Evolutionary conservation across 1,284 basidiomycete species (phyloP).

Genomic region (Cutaneotrichosporon cyanovorans): DNA sequence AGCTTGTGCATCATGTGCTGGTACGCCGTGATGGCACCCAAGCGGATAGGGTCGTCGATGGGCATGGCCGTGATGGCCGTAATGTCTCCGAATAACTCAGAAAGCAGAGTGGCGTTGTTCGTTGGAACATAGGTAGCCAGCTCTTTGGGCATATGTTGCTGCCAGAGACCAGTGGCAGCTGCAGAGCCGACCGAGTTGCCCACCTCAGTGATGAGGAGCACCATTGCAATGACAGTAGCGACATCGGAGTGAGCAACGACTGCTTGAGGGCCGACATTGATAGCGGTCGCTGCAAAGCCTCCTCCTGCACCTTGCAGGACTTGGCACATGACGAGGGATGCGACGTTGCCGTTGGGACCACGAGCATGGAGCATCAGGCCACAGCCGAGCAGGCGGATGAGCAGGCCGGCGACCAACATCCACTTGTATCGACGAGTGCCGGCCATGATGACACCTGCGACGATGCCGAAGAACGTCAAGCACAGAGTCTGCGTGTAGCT

Average conservation of each 20-base stretch:
- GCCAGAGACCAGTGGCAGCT: conserved; percentile 40
- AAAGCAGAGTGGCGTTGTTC: conserved; percentile 35
- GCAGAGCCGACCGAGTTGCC: conserved; percentile 51
- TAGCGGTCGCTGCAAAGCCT: conserved; percentile 62
- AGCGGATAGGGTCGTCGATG: conserved; percentile 52
- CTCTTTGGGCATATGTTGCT: conserved; percentile 49
- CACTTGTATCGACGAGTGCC: conserved; percentile 50
- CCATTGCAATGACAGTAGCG: conserved; percentile 71
- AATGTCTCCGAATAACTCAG: conserved; percentile 53
- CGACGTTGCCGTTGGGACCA: conserved; percentile 53
- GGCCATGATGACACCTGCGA: conserved; percentile 46
- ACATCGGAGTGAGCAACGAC: conserved; percentile 67
- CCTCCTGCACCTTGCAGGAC: conserved; percentile 43
- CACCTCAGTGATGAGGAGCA: conserved; percentile 58
- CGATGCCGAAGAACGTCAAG: conserved; percentile 47
- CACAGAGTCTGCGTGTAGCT: conserved; percentile 37
- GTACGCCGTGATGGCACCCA: conserved; percentile 53
- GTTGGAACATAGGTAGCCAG: conserved; percentile 52
- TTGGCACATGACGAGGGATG: conserved; percentile 53
- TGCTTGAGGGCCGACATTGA: conserved; percentile 71
- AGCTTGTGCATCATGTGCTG: conserved; percentile 42
- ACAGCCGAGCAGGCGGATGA: conserved; percentile 62
- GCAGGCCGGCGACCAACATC: conserved; percentile 59
- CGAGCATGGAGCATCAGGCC: conserved; percentile 66
- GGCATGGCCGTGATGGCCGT: conserved; percentile 48